phyloP scores from a whole-genome alignment of 2,329 filamentous ascomycete genomes.

The Aspergillus oerlinghausenensis region DNA sequence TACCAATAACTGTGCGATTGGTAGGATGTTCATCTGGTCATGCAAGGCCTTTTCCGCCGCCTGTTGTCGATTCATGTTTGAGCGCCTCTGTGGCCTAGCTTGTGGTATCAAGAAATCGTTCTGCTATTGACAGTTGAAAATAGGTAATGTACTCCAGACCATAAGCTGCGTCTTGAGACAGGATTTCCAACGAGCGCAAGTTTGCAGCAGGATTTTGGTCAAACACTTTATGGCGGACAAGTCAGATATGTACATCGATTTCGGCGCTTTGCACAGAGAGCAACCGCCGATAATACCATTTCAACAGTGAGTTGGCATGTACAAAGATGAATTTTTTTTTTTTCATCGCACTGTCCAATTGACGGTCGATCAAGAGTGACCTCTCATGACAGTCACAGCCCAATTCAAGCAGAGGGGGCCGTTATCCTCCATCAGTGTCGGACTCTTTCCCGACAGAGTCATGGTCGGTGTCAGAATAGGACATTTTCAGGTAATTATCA shows the following conservation, averaged over 20 bases:
- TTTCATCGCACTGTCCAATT: neutral
- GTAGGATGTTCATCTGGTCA: conserved; percentile 56
- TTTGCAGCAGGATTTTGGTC: neutral
- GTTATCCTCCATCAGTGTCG: neutral
- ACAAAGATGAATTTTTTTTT: neutral
- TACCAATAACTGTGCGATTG: conserved; percentile 40
- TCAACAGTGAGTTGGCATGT: neutral
- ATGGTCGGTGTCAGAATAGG: neutral
- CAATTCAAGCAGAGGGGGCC: neutral
- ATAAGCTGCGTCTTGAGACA: neutral
- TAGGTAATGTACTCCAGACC: neutral
- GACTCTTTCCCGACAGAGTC: neutral
- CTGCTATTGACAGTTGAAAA: neutral
- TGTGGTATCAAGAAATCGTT: neutral
- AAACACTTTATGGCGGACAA: neutral
- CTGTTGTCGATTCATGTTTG: conserved; percentile 29
- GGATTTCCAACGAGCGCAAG: neutral
- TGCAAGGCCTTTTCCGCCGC: conserved; percentile 45
- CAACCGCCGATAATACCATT: neutral
- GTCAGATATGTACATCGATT: neutral
- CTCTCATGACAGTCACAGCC: neutral
- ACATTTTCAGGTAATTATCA: neutral
- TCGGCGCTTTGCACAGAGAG: neutral
- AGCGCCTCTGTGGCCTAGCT: conserved; percentile 4
- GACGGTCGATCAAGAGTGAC: neutral